Conservation (phyloP, 2,329 filamentous ascomycete genomes). For the Xylaria sp. region DNA sequence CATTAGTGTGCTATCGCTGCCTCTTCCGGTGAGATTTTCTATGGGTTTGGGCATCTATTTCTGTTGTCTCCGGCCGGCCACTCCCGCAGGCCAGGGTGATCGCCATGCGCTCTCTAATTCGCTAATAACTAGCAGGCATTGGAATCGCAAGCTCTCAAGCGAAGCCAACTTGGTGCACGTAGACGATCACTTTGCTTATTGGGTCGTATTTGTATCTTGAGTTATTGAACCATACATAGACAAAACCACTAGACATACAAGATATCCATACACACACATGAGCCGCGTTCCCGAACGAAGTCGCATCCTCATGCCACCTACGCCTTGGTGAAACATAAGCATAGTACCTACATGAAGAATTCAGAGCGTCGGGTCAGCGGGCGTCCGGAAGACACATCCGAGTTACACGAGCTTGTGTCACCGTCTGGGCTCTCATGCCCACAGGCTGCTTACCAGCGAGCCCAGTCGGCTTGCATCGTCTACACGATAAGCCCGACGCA, state of each 20-base stretch:
- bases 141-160: too few species aligned
- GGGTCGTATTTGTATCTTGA: not conserved
- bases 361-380: conserved; percentile 3
- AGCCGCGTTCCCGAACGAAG: not conserved
- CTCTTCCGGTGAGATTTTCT: not conserved
- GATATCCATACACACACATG: not conserved
- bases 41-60: not conserved
- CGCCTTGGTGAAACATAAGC: conserved; percentile 8
- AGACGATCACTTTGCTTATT: not conserved
- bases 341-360: not conserved
- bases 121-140: not conserved
- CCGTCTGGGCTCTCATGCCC: conserved; percentile 5
- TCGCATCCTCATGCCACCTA: conserved; percentile 12
- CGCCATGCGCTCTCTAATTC: not conserved
- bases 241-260: not conserved
- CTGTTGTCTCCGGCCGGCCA: not conserved
- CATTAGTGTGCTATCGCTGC: not conserved
- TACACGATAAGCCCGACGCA: not conserved
- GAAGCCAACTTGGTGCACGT: not conserved
- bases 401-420: conserved; percentile 17
- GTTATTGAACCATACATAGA: not conserved
- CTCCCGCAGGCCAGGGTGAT: not conserved
- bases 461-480: conserved; percentile 5
- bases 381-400: conserved; percentile 13
- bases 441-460: not conserved